Percentiles rank a stretch among this genome's conserved stretches.
phyloP scores from a whole-genome alignment of 139 green algal genomes.

The Picochlorum sp. region DNA sequence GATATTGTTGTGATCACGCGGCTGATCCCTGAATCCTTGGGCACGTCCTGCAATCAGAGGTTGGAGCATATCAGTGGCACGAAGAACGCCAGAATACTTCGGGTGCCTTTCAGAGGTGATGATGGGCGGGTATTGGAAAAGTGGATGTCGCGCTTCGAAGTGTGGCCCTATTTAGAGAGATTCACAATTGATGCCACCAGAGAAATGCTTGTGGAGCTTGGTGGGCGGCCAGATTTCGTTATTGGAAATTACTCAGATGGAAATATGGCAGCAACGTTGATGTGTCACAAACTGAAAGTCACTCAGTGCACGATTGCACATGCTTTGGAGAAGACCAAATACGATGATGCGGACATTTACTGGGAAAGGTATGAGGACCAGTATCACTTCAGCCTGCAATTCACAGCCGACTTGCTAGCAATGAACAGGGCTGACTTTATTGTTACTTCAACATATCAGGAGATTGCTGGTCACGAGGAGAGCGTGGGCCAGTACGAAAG shows the following conservation, averaged over 20 bases:
- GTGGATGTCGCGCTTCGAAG: conserved; percentile 66
- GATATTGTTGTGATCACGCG: conserved; percentile 67
- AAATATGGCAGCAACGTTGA: conserved; percentile 70
- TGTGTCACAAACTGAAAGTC: conserved; percentile 43
- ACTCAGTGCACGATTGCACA: conserved; percentile 78
- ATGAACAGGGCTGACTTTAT: conserved; percentile 82
- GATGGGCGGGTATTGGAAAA: conserved; percentile 41
- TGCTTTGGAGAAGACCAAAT: conserved; percentile 82
- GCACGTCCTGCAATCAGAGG: conserved; percentile 70
- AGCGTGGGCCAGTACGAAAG: conserved; percentile 73
- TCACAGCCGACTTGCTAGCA: conserved; percentile 73
- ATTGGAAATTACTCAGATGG: conserved; percentile 81
- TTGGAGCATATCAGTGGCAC: conserved; percentile 65
- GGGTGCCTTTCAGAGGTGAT: conserved; percentile 59
- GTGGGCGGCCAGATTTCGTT: conserved; percentile 64
- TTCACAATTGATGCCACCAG: conserved; percentile 61
- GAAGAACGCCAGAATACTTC: conserved; percentile 54
- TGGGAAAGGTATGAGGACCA: conserved; percentile 50
- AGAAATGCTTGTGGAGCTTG: conserved; percentile 51
- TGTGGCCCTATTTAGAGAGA: conserved; percentile 78
- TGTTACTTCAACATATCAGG: conserved; percentile 62
- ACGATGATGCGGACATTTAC: conserved; percentile 63
- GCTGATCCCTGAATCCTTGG: conserved; percentile 65
- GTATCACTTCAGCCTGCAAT: conserved; percentile 82
- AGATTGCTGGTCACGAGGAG: conserved; percentile 51